Evolutionary conservation across 768 basidiomycete genomes (phyloP).

Genomic region (Lactarius hatsudake): DNA sequence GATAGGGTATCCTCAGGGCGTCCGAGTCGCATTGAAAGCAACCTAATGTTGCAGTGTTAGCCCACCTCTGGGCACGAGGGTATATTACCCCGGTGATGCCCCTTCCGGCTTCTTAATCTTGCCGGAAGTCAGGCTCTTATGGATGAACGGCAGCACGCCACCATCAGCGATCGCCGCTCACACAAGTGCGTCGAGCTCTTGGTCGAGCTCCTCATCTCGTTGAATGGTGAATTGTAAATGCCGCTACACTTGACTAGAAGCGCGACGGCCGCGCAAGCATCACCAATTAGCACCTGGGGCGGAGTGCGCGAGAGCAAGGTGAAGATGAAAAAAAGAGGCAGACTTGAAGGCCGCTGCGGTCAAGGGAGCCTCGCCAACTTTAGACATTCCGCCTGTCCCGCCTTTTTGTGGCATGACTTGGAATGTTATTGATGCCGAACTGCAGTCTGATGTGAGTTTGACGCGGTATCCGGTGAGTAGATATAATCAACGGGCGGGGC

Average conservation of each 20-base stretch:
- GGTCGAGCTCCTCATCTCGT: not conserved
- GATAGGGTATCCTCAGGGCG: no score
- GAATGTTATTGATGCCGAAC: no score
- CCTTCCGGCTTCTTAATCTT: slow-evolving; percentile 33
- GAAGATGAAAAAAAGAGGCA: not conserved
- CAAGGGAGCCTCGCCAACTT: no score
- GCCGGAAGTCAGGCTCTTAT: slow-evolving; percentile 68
- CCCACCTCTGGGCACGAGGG: no score
- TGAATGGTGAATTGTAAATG: not conserved
- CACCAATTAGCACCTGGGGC: not conserved
- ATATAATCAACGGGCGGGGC: not conserved
- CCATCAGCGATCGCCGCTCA: slow-evolving; percentile 91
- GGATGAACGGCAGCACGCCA: slow-evolving; percentile 87
- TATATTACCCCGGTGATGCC: not conserved
- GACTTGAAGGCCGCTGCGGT: no score
- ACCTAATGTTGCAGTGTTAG: no score
- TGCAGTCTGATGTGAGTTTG: not conserved
- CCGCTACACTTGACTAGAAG: slow-evolving; percentile 59
- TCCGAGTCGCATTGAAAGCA: no score
- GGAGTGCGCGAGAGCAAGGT: not conserved
- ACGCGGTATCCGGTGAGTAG: not conserved
- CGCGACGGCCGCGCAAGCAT: not conserved
- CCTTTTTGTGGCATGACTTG: slow-evolving; percentile 1
- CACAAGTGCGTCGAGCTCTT: slow-evolving; percentile 43
- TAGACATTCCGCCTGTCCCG: not conserved